Conservation (phyloP, 768 basidiomycete genomes). For the Hemileccinum rubropunctum region DNA sequence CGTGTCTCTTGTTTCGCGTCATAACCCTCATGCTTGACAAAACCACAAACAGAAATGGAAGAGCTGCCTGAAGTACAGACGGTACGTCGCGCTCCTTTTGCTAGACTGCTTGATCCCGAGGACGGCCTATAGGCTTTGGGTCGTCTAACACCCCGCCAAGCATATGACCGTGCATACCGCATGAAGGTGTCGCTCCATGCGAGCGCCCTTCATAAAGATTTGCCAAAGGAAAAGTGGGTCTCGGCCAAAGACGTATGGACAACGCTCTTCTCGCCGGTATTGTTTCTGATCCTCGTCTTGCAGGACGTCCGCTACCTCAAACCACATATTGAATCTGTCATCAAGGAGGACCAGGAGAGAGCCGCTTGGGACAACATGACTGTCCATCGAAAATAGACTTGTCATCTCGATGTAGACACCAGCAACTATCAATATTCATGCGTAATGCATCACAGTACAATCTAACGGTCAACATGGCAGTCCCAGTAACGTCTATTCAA, state of each 20-base stretch:
- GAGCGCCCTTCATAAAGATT: slow-evolving; percentile 71
- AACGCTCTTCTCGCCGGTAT: not conserved
- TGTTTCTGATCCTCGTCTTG: slow-evolving; percentile 7
- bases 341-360: slow-evolving; percentile 76
- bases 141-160: slow-evolving; percentile 75
- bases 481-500: slow-evolving; percentile 8
- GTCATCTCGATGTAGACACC: slow-evolving; percentile 23
- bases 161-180: slow-evolving; percentile 90
- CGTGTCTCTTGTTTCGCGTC: slow-evolving; percentile 31
- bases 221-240: slow-evolving; percentile 82
- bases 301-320: slow-evolving; percentile 91
- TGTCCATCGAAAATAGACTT: slow-evolving; percentile 64
- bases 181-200: slow-evolving; percentile 77
- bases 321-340: slow-evolving; percentile 70
- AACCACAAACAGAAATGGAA: slow-evolving; percentile 55
- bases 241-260: slow-evolving; percentile 66
- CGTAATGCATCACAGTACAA: slow-evolving; percentile 3
- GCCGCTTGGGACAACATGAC: slow-evolving; percentile 74
- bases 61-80: slow-evolving; percentile 77
- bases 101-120: not conserved
- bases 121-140: slow-evolving; percentile 60
- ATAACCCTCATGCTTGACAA: not conserved
- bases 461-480: not conserved
- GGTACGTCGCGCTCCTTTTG: slow-evolving; percentile 40
- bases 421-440: slow-evolving; percentile 16